Conservation (phyloP, 139 green algal species). For the Edaphochlamys debaryana region DNA sequence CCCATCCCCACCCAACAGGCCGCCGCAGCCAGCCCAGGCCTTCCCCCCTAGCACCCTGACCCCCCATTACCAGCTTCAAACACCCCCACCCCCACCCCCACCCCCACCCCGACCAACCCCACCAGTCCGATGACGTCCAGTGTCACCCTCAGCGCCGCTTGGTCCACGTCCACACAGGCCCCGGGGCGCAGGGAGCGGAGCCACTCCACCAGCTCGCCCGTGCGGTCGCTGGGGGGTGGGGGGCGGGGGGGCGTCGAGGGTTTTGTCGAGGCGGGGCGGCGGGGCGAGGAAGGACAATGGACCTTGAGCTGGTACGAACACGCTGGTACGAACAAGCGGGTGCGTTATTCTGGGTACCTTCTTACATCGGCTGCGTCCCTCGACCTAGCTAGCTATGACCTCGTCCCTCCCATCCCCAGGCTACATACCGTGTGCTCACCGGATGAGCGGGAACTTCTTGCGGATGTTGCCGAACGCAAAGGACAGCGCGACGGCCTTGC, state of each 20-base stretch:
- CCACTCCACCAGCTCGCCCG: constrained; percentile 38
- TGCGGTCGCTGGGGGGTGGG: constrained; percentile 13
- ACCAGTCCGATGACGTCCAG: constrained; percentile 71
- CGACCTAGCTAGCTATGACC: no score
- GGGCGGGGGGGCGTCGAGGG: background rate
- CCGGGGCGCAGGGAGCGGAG: background rate
- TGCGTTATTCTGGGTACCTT: no score
- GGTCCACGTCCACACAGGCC: constrained; percentile 54
- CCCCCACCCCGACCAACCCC: no score
- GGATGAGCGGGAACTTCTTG: constrained; percentile 58
- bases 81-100: no score
- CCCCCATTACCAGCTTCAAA: no score
- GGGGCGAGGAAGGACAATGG: background rate
- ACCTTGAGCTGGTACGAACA: no score
- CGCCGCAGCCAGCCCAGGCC: no score
- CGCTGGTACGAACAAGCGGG: no score
- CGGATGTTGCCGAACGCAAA: constrained; percentile 68
- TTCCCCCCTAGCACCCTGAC: no score
- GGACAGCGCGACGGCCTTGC: constrained; percentile 67
- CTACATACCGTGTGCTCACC: constrained; percentile 17
- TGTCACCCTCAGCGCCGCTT: constrained; percentile 66
- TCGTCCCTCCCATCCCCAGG: no score
- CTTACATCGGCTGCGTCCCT: no score
- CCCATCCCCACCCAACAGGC: no score
- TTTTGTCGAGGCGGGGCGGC: background rate